These are phyloP conservation scores for Scheffersomyces parashehatae DNA, from an alignment of 1,139 yeast genomes.

Conservation along the genomic window DNA sequence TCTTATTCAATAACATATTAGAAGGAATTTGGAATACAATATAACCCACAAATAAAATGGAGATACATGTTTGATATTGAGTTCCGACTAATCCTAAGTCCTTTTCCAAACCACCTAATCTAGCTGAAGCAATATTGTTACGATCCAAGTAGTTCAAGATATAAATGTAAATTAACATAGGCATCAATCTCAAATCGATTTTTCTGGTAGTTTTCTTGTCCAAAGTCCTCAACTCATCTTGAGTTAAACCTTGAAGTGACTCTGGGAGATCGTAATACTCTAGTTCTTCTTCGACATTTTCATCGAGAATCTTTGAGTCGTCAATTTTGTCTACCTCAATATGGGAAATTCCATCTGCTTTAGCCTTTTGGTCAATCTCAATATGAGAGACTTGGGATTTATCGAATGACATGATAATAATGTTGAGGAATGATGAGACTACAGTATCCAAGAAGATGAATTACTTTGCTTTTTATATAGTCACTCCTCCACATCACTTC, in stretches of 20 bases:
- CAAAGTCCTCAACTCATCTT: conserved; percentile 36
- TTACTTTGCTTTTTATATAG: too few species aligned
- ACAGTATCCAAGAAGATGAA: too few species aligned
- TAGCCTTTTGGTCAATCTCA: neutral
- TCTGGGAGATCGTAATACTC: conserved; percentile 26
- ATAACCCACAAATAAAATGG: conserved; percentile 62
- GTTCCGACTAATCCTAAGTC: conserved; percentile 50
- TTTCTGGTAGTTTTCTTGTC: conserved; percentile 47
- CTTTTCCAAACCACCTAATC: conserved; percentile 55
- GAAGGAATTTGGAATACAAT: conserved; percentile 62
- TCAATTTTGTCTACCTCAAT: neutral
- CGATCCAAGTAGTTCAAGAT: conserved; percentile 59
- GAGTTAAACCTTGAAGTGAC: conserved; percentile 30
- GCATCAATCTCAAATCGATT: conserved; percentile 55
- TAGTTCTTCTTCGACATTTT: conserved; percentile 2
- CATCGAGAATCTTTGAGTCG: neutral
- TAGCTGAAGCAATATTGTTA: conserved; percentile 62
- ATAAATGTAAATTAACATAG: conserved; percentile 54
- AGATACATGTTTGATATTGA: conserved; percentile 56
- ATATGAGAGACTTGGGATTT: neutral
- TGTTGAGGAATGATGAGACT: too few species aligned
- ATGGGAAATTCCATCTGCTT: neutral
- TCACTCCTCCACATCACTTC: too few species aligned
- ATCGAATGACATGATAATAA: neutral
- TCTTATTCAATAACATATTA: conserved; percentile 46